Percentiles rank a stretch among this genome's conserved stretches.
phyloP scores from a whole-genome alignment of 2,329 filamentous ascomycete genomes.

The Cytospora paraplurivora region DNA sequence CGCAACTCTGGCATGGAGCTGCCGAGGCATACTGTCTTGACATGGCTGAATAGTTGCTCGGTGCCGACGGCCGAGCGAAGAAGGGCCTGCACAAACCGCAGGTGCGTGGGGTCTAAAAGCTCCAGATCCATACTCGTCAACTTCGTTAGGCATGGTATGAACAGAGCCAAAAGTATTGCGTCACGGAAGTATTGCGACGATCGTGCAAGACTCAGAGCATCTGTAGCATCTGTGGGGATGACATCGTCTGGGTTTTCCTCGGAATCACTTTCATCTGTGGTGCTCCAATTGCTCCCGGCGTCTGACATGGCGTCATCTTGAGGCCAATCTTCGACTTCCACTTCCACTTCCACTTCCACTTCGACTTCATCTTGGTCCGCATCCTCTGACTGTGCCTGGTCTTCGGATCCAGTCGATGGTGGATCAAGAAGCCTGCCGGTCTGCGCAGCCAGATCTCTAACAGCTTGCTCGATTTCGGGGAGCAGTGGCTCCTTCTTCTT shows the following conservation, averaged over 20 bases:
- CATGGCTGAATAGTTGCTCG: slow-evolving; percentile 6
- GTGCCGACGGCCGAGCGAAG: neutral
- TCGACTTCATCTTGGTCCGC: neutral
- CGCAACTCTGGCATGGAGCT: slow-evolving; percentile 14
- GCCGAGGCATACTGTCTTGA: slow-evolving; percentile 13
- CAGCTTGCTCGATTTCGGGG: slow-evolving; percentile 3
- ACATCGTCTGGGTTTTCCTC: slow-evolving; percentile 10
- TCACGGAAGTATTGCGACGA: slow-evolving; percentile 12
- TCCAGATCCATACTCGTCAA: slow-evolving; percentile 13
- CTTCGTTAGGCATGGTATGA: slow-evolving; percentile 7
- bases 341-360: neutral
- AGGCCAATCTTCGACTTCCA: slow-evolving; percentile 6
- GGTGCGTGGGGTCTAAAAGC: slow-evolving; percentile 3
- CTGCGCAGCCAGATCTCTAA: neutral
- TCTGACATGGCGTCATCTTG: slow-evolving; percentile 9
- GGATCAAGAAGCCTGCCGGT: neutral
- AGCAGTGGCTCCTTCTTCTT: neutral
- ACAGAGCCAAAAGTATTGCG: slow-evolving; percentile 2
- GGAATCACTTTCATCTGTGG: slow-evolving; percentile 10
- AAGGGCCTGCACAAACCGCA: slow-evolving; percentile 13
- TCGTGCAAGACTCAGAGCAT: slow-evolving; percentile 1
- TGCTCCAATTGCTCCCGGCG: slow-evolving; percentile 16
- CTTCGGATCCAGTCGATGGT: neutral
- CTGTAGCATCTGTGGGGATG: slow-evolving; percentile 7
- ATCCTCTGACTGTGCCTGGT: neutral